Percentiles rank a stretch among this genome's conserved stretches.
Conservation (phyloP, 129 eudicot species). For the Artemisia annua region DNA sequence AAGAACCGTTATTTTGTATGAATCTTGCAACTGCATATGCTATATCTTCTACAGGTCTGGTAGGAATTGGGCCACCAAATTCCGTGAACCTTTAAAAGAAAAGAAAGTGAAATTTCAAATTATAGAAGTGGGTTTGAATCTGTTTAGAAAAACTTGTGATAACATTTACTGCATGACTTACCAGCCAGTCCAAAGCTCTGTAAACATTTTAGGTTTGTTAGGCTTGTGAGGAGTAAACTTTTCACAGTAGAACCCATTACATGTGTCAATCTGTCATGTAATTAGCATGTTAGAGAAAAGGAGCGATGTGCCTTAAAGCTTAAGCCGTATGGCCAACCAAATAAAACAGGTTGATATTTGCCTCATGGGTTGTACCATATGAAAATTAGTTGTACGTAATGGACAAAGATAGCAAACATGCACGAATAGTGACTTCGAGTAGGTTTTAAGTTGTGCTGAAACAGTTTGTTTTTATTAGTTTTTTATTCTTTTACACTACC, state of each 20-base stretch:
- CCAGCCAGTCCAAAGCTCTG: constrained; percentile 98
- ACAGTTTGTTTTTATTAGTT: not conserved
- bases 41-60: constrained; percentile 84
- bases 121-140: not conserved
- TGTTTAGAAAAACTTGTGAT: constrained; percentile 12
- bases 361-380: constrained; percentile 20
- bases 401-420: constrained; percentile 14
- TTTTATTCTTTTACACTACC: not conserved
- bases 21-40: constrained; percentile 83
- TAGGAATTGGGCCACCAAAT: constrained; percentile 76
- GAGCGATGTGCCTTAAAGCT: constrained; percentile 12
- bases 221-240: constrained; percentile 68
- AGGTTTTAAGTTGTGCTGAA: not conserved
- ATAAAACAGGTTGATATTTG: not conserved
- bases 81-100: constrained; percentile 59
- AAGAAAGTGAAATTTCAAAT: not conserved
- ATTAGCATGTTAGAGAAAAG: constrained; percentile 28
- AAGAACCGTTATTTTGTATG: constrained; percentile 83
- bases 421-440: not conserved
- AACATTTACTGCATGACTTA: constrained; percentile 39
- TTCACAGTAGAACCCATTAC: constrained; percentile 97
- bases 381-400: constrained; percentile 10
- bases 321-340: constrained; percentile 25
- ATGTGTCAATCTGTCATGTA: constrained; percentile 78
- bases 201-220: constrained; percentile 89